Evolutionary conservation across 306 rosid genomes (phyloP), one percentile per base, ranked within the genome.

Genomic region (Argentina anserina): DNA sequence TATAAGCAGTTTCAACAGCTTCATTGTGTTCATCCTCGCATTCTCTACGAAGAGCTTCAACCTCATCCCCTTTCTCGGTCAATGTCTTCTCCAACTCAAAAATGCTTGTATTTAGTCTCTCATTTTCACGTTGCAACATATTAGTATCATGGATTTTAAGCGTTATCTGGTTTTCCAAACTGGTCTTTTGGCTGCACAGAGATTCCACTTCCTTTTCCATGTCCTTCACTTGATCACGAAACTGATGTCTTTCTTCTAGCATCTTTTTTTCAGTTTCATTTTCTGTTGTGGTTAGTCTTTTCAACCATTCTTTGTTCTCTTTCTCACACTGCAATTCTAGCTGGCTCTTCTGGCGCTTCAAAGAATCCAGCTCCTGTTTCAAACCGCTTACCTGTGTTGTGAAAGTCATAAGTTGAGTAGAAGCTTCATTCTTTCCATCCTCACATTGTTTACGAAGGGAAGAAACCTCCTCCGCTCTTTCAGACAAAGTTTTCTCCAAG

Each of bases 161-260:
- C 47, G 55, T 70, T 36, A 84, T 65, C 40, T 74, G 61, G 31
- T 84, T 79, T 74, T 84, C 90, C 71, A 82, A 36, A 28, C 71
- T 82, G 3, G 58, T 74, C 65, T 75, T 79, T 46, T 72, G 68
- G 36, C 8, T 61, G 58, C 59, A 25, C 69, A 33, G 76, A 72
- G 74, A 47, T 56, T 86, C 85, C 69, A 80, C 42, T 75, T 83
- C 85, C 21, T 13, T 34, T 80, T 86, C 85, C 78, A 85, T n/a
- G 12, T 82, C 86, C 77, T 49, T 79, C 41, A 75, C 46, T 75
- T 62, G 82, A 21, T 23, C 58, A 39, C 69, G 67, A 69, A 84
- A 67, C 49, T 52, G 29, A 31, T 83, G 77, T 61, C 81, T 84
- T 76, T 86, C 84, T 67, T 80, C 81, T 26, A 37, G 7, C 52